Percentiles rank a stretch among this genome's conserved stretches.
Evolutionary conservation across 2,329 filamentous ascomycete species (phyloP).

Genomic region (Bipolaris victoriae): DNA sequence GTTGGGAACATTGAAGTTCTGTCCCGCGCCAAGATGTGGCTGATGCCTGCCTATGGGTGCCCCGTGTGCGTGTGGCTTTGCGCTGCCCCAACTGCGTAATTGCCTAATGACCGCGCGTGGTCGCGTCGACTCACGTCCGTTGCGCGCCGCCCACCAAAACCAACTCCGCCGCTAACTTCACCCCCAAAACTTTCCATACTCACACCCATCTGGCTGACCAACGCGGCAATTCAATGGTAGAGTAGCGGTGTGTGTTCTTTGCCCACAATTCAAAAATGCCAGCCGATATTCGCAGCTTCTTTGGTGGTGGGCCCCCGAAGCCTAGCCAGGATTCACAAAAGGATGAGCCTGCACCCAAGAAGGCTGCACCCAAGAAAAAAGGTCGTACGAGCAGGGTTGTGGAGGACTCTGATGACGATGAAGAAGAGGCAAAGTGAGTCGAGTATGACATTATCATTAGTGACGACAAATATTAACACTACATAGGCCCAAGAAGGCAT

Average conservation of each 20-base stretch:
- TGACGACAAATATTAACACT: constrained; percentile 30
- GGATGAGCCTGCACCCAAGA: constrained; percentile 42
- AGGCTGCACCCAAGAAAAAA: constrained; percentile 53
- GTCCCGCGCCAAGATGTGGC: constrained; percentile 29
- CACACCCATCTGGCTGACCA: neutral
- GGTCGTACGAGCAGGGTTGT: constrained; percentile 55
- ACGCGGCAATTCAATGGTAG: neutral
- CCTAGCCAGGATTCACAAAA: constrained; percentile 49
- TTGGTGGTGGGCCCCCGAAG: constrained; percentile 75
- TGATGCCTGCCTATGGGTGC: constrained; percentile 15
- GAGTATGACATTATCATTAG: constrained; percentile 6
- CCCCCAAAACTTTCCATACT: constrained; percentile 5
- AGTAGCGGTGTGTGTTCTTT: neutral
- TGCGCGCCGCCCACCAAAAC: constrained; percentile 10
- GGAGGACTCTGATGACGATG: constrained; percentile 72
- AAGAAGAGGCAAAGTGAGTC: constrained; percentile 46
- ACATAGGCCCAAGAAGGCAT: constrained; percentile 49
- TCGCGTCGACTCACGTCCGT: constrained; percentile 28
- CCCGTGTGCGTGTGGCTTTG: constrained; percentile 13
- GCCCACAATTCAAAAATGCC: constrained; percentile 64
- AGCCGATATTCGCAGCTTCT: constrained; percentile 87
- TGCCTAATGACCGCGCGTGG: constrained; percentile 22
- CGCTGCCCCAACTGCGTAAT: constrained; percentile 2
- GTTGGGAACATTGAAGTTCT: constrained; percentile 29
- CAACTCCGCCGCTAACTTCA: constrained; percentile 3